Percentiles rank a stretch among this genome's conserved stretches.
Conservation (phyloP, 305 asterid genomes). For the Fraxinus baroniana region DNA sequence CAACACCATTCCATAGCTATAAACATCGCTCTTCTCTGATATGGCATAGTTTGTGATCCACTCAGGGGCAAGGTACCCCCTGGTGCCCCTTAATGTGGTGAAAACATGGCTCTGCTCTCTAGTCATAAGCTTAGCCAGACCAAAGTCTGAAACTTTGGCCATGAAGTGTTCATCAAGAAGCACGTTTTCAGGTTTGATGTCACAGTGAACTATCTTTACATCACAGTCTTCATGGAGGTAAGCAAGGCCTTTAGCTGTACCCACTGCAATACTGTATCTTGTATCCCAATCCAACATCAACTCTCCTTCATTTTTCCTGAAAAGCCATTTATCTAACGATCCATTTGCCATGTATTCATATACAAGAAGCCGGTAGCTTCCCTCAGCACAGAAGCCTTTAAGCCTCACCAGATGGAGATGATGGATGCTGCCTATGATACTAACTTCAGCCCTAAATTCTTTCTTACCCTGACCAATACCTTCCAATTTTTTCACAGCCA, state of each 20-base stretch:
- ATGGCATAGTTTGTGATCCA: constrained; percentile 4
- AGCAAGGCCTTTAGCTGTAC: constrained; percentile 24
- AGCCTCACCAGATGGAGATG: constrained; percentile 22
- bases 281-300: constrained; percentile 23
- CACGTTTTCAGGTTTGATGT: constrained; percentile 24
- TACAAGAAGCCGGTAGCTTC: constrained; percentile 19
- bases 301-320: not conserved
- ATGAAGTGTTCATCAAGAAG: constrained; percentile 19
- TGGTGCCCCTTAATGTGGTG: constrained; percentile 22
- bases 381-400: constrained; percentile 18
- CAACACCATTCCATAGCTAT: constrained; percentile 22
- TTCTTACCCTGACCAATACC: constrained; percentile 2
- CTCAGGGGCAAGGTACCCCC: constrained; percentile 8
- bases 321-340: not conserved
- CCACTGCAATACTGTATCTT: constrained; percentile 14
- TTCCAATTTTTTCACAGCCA: constrained; percentile 5
- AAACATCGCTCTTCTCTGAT: constrained; percentile 15
- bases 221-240: constrained; percentile 25
- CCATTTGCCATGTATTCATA: not conserved
- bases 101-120: constrained; percentile 24
- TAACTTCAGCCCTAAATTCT: constrained; percentile 13
- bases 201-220: constrained; percentile 24
- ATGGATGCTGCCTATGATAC: constrained; percentile 24
- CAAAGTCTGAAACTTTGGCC: constrained; percentile 25
- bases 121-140: constrained; percentile 24